Base-by-base conservation (phyloP, 176 grass and related monocot genomes). In the Oryza glumipatula region DNA sequence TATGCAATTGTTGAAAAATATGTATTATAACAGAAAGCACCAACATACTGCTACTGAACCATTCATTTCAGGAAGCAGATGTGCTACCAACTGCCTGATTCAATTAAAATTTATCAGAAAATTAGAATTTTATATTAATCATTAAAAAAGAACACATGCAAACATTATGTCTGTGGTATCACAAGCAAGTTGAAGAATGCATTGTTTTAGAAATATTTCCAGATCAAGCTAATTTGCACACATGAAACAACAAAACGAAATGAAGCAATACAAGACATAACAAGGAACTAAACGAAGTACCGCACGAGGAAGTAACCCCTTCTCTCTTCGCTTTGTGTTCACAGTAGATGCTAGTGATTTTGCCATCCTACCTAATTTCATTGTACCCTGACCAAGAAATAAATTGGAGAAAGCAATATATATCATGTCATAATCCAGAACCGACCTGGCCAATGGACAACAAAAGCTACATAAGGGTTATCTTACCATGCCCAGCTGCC, bases 341-440 rank as follows among this genome's bases (percentile, higher is more conserved):
- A 92, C 91, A 73, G 72, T 84, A 47, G 83, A 86, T 84, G 91
- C 93, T 85, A 95, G 82, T 81, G 93, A 92, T 73, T 92, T 99
- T 83, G 96, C 89, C 89, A 99, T 92, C 63, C 96, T 95, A 73
- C 88, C 75, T 76, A 98, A 78, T 90, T 95, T 98, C 93, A 96
- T 94, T 11, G 93, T 94, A 81, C 96, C 93, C 96, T 98, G 84
- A 60, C 46, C 61, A 85, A 45, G 28, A 48, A 70, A 91, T 65
- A 19, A 82, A 67, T 52, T 47, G 61, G 26, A 48, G 15, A 7
- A 48, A 74, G 60, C 54, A 67, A 24, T 60, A 82, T 33, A 24
- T 7, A 45, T 83, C 36, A 75, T 49, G 6, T 0, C n/a, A 82
- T 64, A 21, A 78, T 56, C 45, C 58, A 82, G 39, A 61, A 39